Base-by-base conservation (phyloP, 257 asterid species). In the Solanum appendiculatum region DNA sequence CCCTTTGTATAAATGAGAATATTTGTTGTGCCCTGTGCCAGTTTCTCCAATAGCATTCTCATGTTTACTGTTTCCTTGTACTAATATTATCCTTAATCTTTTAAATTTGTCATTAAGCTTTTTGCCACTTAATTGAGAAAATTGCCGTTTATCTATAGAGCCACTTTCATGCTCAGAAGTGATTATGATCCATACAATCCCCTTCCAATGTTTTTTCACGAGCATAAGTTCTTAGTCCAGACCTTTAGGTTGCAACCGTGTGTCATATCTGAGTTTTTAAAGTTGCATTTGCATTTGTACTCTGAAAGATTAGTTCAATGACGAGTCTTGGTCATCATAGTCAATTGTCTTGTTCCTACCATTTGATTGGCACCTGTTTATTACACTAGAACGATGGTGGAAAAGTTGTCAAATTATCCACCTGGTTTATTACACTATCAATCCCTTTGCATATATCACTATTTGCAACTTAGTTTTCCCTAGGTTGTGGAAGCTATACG, bases 11-110 rank as follows among this genome's bases (percentile, higher is more conserved):
- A 46, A 37, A 42, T 83, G 48, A 40, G 90, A 86, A 88, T 83
- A 68, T 86, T 86, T 73, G 84, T 64, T 86, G 39, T 36, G 91
- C 86, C 75, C 88, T 69, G 42, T 78, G 86, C 70, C 70, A 68
- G 73, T 86, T 86, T 80, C 70, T 37, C 86, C 36, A 82, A 46
- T 46, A 46, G 66, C 58, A 80, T 46, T 46, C 85, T 46, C 85
- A 46, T 80, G 85, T 16, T 9, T 16, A 80, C 64, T 4, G 64
- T 29, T 46, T 80, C 66, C 64, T 48, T 81, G 68, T 18, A 29
- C 18, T 80, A 80, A 48, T 7, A 27, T 44, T 80, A 80, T 44
- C 66, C 85, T 80, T 80, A 2, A 80, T 23, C 85, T 81, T 81
- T 29, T 9, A 16, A 80, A 80, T 80, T 48, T 18, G 3, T 81